Evolutionary conservation across 2,329 filamentous ascomycete genomes (phyloP).

Genomic region (Ploettnerulaceae sp.): DNA sequence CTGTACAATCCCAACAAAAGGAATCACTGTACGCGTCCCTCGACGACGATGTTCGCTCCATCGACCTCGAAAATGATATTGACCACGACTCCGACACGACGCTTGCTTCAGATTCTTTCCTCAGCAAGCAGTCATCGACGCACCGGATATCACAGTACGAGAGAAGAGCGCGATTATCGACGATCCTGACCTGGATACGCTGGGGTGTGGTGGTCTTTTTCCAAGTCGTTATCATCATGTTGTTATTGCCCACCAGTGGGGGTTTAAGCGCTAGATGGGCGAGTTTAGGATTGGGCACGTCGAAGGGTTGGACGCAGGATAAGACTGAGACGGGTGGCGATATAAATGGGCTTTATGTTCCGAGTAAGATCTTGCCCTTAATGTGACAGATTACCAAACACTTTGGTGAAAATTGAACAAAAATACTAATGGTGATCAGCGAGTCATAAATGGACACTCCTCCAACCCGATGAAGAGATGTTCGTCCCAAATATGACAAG

Average conservation of each 20-base stretch:
- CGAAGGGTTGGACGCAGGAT: constrained; percentile 12
- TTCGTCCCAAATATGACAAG: constrained; percentile 34
- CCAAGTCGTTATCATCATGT: constrained; percentile 29
- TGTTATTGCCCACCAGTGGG: constrained; percentile 23
- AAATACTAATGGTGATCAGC: constrained; percentile 10
- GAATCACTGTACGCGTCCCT: not conserved
- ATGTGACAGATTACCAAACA: too few species aligned
- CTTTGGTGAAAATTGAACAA: too few species aligned
- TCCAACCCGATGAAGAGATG: constrained; percentile 30
- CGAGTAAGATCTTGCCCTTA: constrained; percentile 30
- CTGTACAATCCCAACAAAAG: constrained; percentile 1
- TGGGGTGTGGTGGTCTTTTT: constrained; percentile 29
- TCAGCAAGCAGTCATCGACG: constrained; percentile 12
- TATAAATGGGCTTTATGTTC: constrained; percentile 33
- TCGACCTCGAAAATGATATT: constrained; percentile 7
- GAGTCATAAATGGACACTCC: constrained; percentile 30
- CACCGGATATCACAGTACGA: constrained; percentile 12
- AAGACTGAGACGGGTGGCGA: constrained; percentile 34
- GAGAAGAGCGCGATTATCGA: constrained; percentile 8
- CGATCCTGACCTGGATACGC: constrained; percentile 28
- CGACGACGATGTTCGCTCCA: constrained; percentile 3
- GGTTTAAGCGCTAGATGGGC: constrained; percentile 15
- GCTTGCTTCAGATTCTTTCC: constrained; percentile 24
- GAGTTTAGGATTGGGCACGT: not conserved
- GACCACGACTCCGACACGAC: constrained; percentile 28